Evolutionary conservation across 106 monocot genomes (phyloP).

Genomic region (Alisma plantagoaquatica): DNA sequence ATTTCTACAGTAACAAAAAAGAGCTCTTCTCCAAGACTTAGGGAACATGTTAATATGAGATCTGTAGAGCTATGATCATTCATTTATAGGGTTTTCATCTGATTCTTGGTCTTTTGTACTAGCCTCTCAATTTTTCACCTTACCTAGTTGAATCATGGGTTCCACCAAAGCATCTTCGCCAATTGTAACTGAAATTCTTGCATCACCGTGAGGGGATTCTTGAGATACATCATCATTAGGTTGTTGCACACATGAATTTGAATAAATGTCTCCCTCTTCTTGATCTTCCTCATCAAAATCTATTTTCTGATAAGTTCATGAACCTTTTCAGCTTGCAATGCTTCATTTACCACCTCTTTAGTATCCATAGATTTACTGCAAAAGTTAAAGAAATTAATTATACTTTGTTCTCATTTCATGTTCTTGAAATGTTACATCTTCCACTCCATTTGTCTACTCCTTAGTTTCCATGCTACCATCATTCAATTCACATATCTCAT

Average conservation of each 20-base stretch:
- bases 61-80: conserved; percentile 3
- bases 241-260: conserved; percentile 6
- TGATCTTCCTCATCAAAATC: conserved; percentile 4
- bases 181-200: not conserved
- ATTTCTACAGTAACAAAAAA: not conserved
- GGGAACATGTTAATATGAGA: not conserved
- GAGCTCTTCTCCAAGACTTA: not conserved
- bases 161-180: conserved; percentile 1
- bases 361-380: conserved; percentile 3
- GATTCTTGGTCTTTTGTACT: not conserved
- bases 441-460: conserved; percentile 1
- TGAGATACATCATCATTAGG: conserved; percentile 5
- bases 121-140: conserved; percentile 2
- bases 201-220: conserved; percentile 5
- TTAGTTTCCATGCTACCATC: not conserved
- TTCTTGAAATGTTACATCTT: not conserved
- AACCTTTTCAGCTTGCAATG: not conserved
- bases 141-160: not conserved
- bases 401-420: conserved; percentile 4
- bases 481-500: not conserved
- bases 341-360: not conserved
- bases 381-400: not conserved
- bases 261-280: conserved; percentile 14
- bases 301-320: not conserved
- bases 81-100: conserved; percentile 9